Conservation (phyloP, 805 yeast species). For the Vanderwaltozyma yarrowii region DNA sequence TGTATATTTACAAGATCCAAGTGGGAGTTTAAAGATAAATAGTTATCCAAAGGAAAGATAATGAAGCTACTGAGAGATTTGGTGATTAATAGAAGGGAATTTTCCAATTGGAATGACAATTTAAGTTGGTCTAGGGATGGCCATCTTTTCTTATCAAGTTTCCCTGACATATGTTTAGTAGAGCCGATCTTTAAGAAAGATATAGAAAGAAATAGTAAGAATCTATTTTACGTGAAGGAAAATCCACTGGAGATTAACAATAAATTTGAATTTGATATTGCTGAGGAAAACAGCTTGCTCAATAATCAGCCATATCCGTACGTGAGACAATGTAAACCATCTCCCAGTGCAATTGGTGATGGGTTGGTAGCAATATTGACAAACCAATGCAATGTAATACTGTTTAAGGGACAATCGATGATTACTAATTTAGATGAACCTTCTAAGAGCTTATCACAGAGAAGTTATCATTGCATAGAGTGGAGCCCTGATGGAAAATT, state of each 20-base stretch:
- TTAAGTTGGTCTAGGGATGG: slow-evolving; percentile 26
- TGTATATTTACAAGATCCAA: too few relatives aligned
- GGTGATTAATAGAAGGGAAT: slow-evolving; percentile 19
- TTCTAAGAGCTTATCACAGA: slow-evolving; percentile 2
- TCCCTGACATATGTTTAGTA: slow-evolving; percentile 20
- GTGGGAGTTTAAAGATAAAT: too few relatives aligned
- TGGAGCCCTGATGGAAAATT: slow-evolving; percentile 18
- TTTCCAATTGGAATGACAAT: slow-evolving; percentile 19
- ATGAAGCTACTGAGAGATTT: slow-evolving; percentile 24
- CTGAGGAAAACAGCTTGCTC: slow-evolving; percentile 16
- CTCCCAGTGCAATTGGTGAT: slow-evolving; percentile 9
- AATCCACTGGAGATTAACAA: slow-evolving; percentile 13
- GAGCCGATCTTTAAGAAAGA: slow-evolving; percentile 19
- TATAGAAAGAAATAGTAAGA: slow-evolving; percentile 11
- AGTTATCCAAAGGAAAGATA: too few relatives aligned
- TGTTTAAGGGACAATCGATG: slow-evolving; percentile 10
- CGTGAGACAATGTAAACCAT: slow-evolving; percentile 13
- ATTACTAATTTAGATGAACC: slow-evolving; percentile 17
- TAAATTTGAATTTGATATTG: slow-evolving; percentile 20
- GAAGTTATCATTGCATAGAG: slow-evolving; percentile 21
- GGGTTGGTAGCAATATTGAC: slow-evolving; percentile 20
- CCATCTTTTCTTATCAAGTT: slow-evolving; percentile 18
- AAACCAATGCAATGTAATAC: slow-evolving; percentile 20
- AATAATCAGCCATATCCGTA: slow-evolving; percentile 23
- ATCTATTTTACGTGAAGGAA: slow-evolving; percentile 21